Evolutionary conservation across 2,329 filamentous ascomycete species (phyloP), one percentile per base, ranked within the genome.

Genomic region (Neopestalotiopsis rosae): DNA sequence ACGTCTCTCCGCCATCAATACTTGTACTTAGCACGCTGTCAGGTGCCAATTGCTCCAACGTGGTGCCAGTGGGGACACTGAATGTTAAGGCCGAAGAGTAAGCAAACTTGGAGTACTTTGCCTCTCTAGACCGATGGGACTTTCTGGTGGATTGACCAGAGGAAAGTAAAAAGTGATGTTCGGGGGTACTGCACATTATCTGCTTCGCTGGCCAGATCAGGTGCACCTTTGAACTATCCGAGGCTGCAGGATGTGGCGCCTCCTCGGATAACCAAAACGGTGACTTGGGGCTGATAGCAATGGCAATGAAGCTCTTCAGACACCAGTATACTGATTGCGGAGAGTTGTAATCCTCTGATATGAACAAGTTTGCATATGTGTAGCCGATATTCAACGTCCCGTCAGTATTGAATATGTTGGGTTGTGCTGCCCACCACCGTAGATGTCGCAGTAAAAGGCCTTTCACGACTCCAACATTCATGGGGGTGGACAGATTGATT

Each of bases 341-440:
- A 1, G 86, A 88, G 72, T 88, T 88, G 74, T 89, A 88, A 70
- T 87, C 84, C 72, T 89, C 87, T 45, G 79, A 79, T 81, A 88
- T 81, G 71, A 84, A 88, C 83, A 87, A 87, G 70, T 88, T 88
- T 10, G 75, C 72, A 59, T 77, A 77, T 6, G 72, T 57, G 70
- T 71, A 76, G 4, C 74, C 86, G 45, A 87, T 85, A 2, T 81
- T 87, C 20, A 88, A 58, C 0, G 84, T 86, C 0, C 85, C 85
- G 67, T 88, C 85, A 0, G 78, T 45, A 63, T 83, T 77, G 74
- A 88, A 88, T 1, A 87, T 82, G 61, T 84, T 79, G 0, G 79
- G 79, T 3, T 82, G 71, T 1, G 75, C 72, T 0, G 79, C 74
- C 86, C 86, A 88, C 84, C 84, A 87, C 7, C 82, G 79, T 3